Base-by-base conservation (phyloP, 2,329 filamentous ascomycete genomes). In the Fonsecaea nubica region DNA sequence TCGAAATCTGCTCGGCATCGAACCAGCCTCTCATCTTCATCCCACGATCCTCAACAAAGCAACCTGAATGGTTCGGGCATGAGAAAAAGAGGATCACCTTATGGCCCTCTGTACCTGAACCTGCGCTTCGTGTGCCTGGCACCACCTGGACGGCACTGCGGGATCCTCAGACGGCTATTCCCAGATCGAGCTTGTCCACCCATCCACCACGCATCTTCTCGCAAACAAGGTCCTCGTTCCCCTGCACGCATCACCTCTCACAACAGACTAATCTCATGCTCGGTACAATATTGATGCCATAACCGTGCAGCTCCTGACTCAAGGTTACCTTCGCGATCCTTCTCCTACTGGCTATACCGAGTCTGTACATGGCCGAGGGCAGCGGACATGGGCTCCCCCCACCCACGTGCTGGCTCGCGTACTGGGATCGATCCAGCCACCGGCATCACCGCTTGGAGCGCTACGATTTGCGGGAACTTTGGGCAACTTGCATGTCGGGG, bases 371-470 rank as follows among this genome's bases (percentile, higher is more conserved):
- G 45, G 45, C 12, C 45, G 6, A 50, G 3, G 45, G 45, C 45
- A 9, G 45, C 45, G 21, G 12, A 21, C 45, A 25, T 8, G 18
- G 25, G 45, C 45, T 50, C 25, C 25, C 45, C 7, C 45, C 45
- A 50, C 45, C 45, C 45, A 50, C 45, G 45, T 50, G 45, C 45
- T 9, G 10, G 10, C 18, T 25, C 45, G 45, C 18, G 45, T 25
- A 10, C 45, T 50, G 18, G 45, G 45, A n/a, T 25, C 45, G 45
- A 50, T 50, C 45, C 18, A 50, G 45, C 45, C 21, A 25, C 45
- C 45, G 18, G 45, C 18, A 50, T 50, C 21, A 50, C 45, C 45
- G 45, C 18, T 21, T 25, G 3, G 18, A 10, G 18, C 4, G 18
- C 10, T 12, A 10, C 18, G 45, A 50, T 50, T 50, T 25, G 45